Base-by-base conservation (phyloP, 2,329 filamentous ascomycete species). In the Phoma sp. region DNA sequence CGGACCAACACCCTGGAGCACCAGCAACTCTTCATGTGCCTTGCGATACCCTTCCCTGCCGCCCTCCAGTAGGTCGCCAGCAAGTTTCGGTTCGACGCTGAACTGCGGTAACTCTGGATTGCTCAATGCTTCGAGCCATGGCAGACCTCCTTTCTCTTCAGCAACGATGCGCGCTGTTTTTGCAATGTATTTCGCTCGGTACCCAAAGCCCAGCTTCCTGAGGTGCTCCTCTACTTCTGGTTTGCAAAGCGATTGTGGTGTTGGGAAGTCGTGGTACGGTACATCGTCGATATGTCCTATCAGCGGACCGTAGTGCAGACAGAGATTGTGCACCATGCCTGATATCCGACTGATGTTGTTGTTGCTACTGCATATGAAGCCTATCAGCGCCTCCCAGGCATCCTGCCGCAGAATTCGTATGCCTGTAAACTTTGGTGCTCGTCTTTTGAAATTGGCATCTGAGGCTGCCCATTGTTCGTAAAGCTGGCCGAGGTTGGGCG, bases 341-440 rank as follows among this genome's bases (percentile, higher is more conserved):
- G 91, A 94, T 73, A 99, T 99, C 35, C 95, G 86, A 2, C 88
- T 84, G 57, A 99, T 99, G 73, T 99, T 97, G 78, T 99, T 99
- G 77, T 99, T 99, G 77, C 92, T 96, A 76, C 93, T 97, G 82
- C 95, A 99, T 61, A 99, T 99, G 76, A 99, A 99, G 52, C 90
- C 88, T 22, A 99, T 81, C 21, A 99, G 81, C 0, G 95, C 88
- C 76, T 99, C 95, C 95, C 96, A 99, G 1, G 94, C 88, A 79
- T 97, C 93, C 78, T 99, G 95, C 67, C 89, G 91, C 39, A 99
- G 79, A 62, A 99, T 97, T 21, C 95, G 88, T 51, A 99, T 90
- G 12, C 96, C 95, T 0, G 89, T 88, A 73, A 99, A 99, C 51
- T 88, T 87, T 0, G 90, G 88, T 0, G 95, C 94, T 64, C 91